Evolutionary conservation across 306 rosid genomes (phyloP).

Genomic region (Castanea mollissima): DNA sequence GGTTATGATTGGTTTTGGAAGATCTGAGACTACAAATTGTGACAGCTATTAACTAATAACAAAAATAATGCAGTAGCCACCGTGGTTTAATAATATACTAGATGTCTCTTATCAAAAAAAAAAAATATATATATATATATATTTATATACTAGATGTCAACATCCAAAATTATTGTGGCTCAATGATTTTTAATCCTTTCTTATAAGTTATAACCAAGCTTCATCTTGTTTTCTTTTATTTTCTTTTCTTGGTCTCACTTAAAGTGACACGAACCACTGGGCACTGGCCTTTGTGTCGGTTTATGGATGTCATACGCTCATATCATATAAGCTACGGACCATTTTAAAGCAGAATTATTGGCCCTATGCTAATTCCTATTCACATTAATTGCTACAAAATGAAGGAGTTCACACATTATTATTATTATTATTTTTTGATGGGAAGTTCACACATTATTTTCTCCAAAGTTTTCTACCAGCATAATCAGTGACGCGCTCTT

Average conservation of each 20-base stretch:
- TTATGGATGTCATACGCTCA: no score
- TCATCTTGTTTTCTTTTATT: background rate
- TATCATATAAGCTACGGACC: background rate
- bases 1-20: conserved; percentile 16
- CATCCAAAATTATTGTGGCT: conserved; percentile 32
- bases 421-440: no score
- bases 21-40: conserved; percentile 18
- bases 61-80: conserved; percentile 15
- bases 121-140: no score
- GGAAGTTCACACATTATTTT: no score
- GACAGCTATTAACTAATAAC: background rate
- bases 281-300: no score
- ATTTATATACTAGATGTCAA: conserved; percentile 20
- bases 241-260: background rate
- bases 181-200: conserved; percentile 32
- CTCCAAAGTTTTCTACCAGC: no score
- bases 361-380: background rate
- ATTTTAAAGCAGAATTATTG: background rate
- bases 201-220: conserved; percentile 9
- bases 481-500: no score
- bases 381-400: background rate
- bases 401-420: no score
- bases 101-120: no score
- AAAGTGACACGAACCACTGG: background rate
- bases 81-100: background rate